Base-by-base conservation (phyloP, 371 early-diverging fungal genomes). In the Sporodiniella umbellata region DNA sequence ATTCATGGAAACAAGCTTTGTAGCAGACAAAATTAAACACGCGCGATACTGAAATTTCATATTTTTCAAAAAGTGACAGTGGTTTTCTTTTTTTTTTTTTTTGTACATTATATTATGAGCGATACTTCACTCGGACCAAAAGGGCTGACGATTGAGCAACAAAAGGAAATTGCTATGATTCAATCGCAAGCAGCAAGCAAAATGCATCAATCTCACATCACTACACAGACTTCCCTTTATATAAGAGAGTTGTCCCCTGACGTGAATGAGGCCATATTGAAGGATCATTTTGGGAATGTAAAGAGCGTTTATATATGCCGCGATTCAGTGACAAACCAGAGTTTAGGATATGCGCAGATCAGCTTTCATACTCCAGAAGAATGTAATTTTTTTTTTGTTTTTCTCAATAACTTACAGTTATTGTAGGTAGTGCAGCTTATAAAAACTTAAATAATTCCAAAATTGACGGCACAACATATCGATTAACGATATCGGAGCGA, bases 401-500 rank as follows among this genome's bases (percentile, higher is more conserved):
- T 52, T 30, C 33, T 31, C 2, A 28, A 43, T 15, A n/a, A 19
- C 14, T 44, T 17, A 48, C 2, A 7, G 0, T 3, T 38, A 37
- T 33, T 39, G 51, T 70, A 86, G 88, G 87, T 33, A 89, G 90
- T 67, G 80, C 89, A 51, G 96, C 97, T 25, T 75, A 97, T 46
- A 89, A 93, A 52, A 68, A 82, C 37, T 79, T 98, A 59, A 99
- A 99, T 84, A 95, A 93, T 73, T 85, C 94, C 35, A 66, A 78
- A 58, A 89, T 99, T 68, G 90, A 90, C 71, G 94, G 91, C 58
- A 88, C 85, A 54, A 83, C 92, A 15, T 95, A 96, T 81, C 90
- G 99, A 40, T 91, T 98, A 66, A 99, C 98, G 99, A 94, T 96
- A 93, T 91, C 94, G 40, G 93, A 98, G 78, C 89, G 96, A 44